Percentiles rank a stretch among this genome's conserved stretches.
Evolutionary conservation across 1,284 basidiomycete genomes (phyloP).

Genomic region (Puccinia triticina): DNA sequence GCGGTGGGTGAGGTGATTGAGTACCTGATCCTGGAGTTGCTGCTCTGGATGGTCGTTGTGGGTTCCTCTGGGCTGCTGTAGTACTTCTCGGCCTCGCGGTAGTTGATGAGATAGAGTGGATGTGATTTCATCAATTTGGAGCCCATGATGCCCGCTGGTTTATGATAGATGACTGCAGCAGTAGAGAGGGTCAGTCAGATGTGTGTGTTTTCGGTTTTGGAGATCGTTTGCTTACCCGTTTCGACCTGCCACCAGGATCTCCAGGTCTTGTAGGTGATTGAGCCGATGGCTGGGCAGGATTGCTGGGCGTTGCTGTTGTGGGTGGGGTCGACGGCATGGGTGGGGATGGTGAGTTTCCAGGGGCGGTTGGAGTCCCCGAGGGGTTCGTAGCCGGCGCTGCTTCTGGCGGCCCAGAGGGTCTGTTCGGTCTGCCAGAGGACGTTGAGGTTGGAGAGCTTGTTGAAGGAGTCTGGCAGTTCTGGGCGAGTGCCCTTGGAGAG

Average conservation of each 20-base stretch:
- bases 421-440: conserved; percentile 41
- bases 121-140: conserved; percentile 24
- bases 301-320: not conserved
- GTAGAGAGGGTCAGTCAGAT: not conserved
- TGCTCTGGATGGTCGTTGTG: not conserved
- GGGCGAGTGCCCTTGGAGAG: not conserved
- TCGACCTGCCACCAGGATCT: conserved; percentile 47
- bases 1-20: conserved; percentile 23
- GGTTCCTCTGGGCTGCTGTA: not conserved
- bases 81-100: conserved; percentile 20
- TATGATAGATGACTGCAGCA: conserved; percentile 18
- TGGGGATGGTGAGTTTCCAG: conserved; percentile 31
- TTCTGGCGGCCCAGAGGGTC: conserved; percentile 17
- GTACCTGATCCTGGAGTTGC: conserved; percentile 2
- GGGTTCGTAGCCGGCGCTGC: not conserved
- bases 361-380: conserved; percentile 5
- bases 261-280: conserved; percentile 34
- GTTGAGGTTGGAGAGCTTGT: conserved; percentile 25
- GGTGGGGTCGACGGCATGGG: conserved; percentile 2
- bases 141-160: conserved; percentile 23
- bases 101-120: conserved; percentile 20
- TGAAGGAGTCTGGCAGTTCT: not conserved
- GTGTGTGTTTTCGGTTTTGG: no score
- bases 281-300: conserved; percentile 1
- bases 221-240: conserved; percentile 3